A percentile compares a stretch with the other conserved stretches of the same genome.
phyloP scores from a whole-genome alignment of 345 rosid genomes.

The Sonneratia caseolaris region DNA sequence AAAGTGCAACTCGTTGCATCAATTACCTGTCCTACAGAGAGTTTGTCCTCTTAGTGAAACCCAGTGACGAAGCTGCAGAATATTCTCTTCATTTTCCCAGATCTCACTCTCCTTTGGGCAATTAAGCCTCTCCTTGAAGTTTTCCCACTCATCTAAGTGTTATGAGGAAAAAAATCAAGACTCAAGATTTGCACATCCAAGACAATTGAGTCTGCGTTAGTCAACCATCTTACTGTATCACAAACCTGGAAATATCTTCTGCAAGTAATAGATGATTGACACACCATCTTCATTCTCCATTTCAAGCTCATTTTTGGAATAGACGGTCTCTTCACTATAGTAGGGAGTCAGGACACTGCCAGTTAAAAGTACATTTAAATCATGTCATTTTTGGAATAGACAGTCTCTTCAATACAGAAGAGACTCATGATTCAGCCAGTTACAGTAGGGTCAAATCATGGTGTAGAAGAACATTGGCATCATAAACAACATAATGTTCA shows the following conservation, averaged over 20 bases:
- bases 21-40: conserved; percentile 77
- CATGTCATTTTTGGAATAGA: conserved; percentile 65
- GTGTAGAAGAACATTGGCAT: neutral
- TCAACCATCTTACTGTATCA: conserved; percentile 9
- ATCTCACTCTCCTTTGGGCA: conserved; percentile 61
- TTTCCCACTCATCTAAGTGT: conserved; percentile 90
- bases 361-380: conserved; percentile 3
- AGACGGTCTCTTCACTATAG: conserved; percentile 95
- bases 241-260: conserved; percentile 86
- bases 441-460: neutral
- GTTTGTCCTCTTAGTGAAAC: conserved; percentile 96
- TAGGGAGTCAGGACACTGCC: conserved; percentile 93
- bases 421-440: conserved; percentile 81
- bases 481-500: neutral
- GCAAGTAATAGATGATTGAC: conserved; percentile 87
- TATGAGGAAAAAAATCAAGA: neutral
- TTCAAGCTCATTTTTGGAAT: conserved; percentile 81
- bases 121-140: conserved; percentile 77
- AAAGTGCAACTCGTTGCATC: conserved; percentile 3
- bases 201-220: neutral
- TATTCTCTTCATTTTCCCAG: conserved; percentile 87
- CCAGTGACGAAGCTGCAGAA: conserved; percentile 96
- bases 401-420: conserved; percentile 91
- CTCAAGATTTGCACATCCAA: neutral
- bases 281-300: conserved; percentile 97